These are phyloP conservation scores for Myrmaecium sp. DNA, from an alignment of 2,329 filamentous ascomycete genomes.

Conservation along the genomic window DNA sequence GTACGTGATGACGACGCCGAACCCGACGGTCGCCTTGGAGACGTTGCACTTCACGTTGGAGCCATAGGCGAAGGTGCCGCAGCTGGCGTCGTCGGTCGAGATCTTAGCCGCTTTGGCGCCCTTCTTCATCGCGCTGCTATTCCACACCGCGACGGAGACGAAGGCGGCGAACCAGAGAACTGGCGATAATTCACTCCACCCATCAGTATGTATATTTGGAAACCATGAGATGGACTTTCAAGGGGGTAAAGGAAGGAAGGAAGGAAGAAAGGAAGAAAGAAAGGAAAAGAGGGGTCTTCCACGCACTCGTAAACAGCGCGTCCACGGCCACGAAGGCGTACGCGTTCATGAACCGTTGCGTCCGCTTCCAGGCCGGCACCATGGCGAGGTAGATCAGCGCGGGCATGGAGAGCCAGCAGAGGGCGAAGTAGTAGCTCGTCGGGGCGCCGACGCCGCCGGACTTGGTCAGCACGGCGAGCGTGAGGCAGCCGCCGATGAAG, in stretches of 20 bases:
- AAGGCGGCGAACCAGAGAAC: conserved; percentile 44
- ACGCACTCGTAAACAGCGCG: conserved; percentile 26
- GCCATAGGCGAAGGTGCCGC: conserved; percentile 39
- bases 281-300: neutral
- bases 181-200: too few species aligned
- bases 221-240: neutral
- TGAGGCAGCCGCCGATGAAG: conserved; percentile 40
- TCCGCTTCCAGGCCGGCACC: conserved; percentile 43
- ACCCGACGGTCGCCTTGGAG: conserved; percentile 36
- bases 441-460: conserved; percentile 35
- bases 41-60: conserved; percentile 37
- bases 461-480: conserved; percentile 41
- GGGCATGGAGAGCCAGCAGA: conserved; percentile 43
- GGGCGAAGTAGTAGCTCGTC: conserved; percentile 38
- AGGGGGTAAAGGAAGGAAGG: conserved; percentile 1
- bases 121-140: conserved; percentile 34
- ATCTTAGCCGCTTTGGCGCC: conserved; percentile 27
- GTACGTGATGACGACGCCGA: conserved; percentile 41
- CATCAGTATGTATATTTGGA: conserved; percentile 1
- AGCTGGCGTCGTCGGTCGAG: conserved; percentile 27
- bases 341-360: conserved; percentile 39
- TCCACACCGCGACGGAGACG: conserved; percentile 38
- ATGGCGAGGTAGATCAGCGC: conserved; percentile 42
- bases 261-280: neutral
- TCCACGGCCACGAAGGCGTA: conserved; percentile 43